phyloP scores from a whole-genome alignment of 805 yeast genomes.

The Ogataea dorogensis region DNA sequence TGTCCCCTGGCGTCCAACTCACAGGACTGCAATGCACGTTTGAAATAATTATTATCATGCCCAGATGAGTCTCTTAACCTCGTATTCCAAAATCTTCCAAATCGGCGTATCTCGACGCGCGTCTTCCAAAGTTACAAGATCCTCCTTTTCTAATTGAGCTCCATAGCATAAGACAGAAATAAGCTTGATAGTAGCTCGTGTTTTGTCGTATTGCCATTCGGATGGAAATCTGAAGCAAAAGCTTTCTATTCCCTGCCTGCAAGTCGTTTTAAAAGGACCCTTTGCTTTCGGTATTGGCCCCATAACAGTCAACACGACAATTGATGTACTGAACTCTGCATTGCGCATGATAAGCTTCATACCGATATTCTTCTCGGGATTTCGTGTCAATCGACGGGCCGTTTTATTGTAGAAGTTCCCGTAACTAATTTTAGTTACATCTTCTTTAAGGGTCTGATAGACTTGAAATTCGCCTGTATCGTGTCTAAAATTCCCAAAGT shows the following conservation, averaged over 20 bases:
- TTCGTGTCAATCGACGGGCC: slow-evolving; percentile 22
- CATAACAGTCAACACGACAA: no score
- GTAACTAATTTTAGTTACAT: slow-evolving; percentile 27
- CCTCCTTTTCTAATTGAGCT: slow-evolving; percentile 29
- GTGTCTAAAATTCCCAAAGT: slow-evolving; percentile 25
- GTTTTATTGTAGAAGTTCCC: slow-evolving; percentile 28
- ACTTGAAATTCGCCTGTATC: slow-evolving; percentile 20
- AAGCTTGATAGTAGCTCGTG: slow-evolving; percentile 17
- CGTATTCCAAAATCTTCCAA: slow-evolving; percentile 36
- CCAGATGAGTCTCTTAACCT: slow-evolving; percentile 40
- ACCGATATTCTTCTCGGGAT: slow-evolving; percentile 35
- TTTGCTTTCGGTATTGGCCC: no score
- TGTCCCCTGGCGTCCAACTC: no score
- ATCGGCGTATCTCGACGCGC: slow-evolving; percentile 35
- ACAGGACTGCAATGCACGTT: not conserved
- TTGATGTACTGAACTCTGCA: slow-evolving; percentile 1
- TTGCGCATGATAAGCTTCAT: slow-evolving; percentile 17
- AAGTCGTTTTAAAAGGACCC: not conserved
- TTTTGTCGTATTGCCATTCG: slow-evolving; percentile 12
- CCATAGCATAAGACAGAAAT: slow-evolving; percentile 22
- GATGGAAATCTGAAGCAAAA: slow-evolving; percentile 22
- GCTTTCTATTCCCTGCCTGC: no score
- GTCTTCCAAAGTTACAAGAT: slow-evolving; percentile 35
- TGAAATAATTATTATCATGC: slow-evolving; percentile 15
- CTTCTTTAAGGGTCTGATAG: slow-evolving; percentile 20